Evolutionary conservation across 2,329 filamentous ascomycete species (phyloP).

Genomic region (Pseudogymnoascus destructans): DNA sequence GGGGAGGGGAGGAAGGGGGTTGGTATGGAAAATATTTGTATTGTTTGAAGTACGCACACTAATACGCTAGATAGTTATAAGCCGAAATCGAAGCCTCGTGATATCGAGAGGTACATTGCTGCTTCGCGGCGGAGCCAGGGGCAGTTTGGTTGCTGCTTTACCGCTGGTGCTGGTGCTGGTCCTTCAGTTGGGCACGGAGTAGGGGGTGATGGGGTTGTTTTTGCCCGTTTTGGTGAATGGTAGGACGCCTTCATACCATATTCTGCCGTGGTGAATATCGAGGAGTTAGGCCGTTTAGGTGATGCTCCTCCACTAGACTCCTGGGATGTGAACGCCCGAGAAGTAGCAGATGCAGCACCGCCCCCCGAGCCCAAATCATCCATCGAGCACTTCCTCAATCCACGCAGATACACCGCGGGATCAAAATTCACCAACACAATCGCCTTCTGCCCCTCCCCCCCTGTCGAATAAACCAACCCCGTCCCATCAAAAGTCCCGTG

Average conservation of each 20-base stretch:
- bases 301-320: not conserved
- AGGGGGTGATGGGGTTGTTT: not conserved
- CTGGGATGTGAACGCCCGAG: not conserved
- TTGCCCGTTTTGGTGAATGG: not conserved
- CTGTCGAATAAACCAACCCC: constrained; percentile 34
- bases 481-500: constrained; percentile 35
- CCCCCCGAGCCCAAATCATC: not conserved
- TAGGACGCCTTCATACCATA: not conserved
- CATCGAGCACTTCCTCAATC: constrained; percentile 19
- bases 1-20: too few species aligned
- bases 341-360: not conserved
- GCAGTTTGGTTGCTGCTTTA: not conserved
- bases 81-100: not conserved
- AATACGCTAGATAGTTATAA: not conserved
- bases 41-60: not conserved
- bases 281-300: not conserved
- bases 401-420: constrained; percentile 27
- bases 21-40: not conserved
- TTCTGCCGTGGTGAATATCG: not conserved
- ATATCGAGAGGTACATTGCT: not conserved
- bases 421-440: constrained; percentile 34
- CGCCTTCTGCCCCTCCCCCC: constrained; percentile 21
- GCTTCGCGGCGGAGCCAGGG: not conserved
- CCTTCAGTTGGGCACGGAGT: not conserved
- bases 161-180: not conserved